phyloP scores from a whole-genome alignment of 495 filamentous ascomycete species.

The Xylaria acuta region DNA sequence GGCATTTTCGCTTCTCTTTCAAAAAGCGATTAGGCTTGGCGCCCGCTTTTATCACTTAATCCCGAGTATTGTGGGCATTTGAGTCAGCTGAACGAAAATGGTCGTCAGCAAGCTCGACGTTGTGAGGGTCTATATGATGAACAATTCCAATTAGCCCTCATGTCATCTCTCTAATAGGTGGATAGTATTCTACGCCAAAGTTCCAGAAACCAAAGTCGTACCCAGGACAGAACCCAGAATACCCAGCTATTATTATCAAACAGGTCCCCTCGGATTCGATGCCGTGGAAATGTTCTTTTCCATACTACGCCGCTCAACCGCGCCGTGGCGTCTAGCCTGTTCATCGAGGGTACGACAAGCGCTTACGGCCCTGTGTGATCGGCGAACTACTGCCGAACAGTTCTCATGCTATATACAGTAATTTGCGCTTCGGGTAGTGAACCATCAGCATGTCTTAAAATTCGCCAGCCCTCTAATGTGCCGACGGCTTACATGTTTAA shows the following conservation, averaged over 20 bases:
- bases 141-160: background rate
- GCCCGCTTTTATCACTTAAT: background rate
- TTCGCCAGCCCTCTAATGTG: background rate
- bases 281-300: background rate
- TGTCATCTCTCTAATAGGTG: background rate
- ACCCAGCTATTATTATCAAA: background rate
- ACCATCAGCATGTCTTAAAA: background rate
- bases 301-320: background rate
- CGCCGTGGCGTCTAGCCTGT: conserved; percentile 1
- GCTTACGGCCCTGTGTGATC: background rate
- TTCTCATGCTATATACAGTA: background rate
- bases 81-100: background rate
- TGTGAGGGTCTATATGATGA: background rate
- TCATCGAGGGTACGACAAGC: background rate
- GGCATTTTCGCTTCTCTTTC: background rate
- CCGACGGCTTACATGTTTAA: background rate
- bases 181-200: background rate
- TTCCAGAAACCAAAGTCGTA: background rate
- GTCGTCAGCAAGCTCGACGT: background rate
- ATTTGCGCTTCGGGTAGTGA: background rate
- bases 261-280: background rate
- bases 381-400: background rate
- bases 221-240: too few relatives aligned
- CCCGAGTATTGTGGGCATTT: background rate
- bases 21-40: background rate